Evolutionary conservation across 176 grass and related monocot genomes (phyloP).

Genomic region (Oryza rufipogon): DNA sequence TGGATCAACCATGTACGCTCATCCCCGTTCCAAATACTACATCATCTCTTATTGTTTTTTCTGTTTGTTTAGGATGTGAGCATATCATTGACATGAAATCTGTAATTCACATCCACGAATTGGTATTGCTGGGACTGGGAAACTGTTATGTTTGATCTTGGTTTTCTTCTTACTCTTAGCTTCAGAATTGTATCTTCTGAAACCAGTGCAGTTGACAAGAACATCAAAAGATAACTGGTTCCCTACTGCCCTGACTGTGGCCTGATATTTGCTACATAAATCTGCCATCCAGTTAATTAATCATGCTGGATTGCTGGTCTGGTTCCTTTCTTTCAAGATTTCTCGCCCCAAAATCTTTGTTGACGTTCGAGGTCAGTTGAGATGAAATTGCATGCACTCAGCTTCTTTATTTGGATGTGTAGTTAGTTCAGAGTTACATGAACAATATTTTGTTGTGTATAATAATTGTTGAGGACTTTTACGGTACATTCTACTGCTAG

Average conservation of each 20-base stretch:
- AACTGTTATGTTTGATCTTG: not conserved
- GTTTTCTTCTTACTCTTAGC: not conserved
- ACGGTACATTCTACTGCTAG: too few relatives aligned
- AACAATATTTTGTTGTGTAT: not conserved
- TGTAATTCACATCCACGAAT: constrained; percentile 59
- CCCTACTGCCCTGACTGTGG: not conserved
- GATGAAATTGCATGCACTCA: constrained; percentile 1
- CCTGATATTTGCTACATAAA: constrained; percentile 75
- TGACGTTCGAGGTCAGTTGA: constrained; percentile 9
- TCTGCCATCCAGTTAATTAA: constrained; percentile 33
- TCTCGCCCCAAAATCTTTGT: constrained; percentile 41
- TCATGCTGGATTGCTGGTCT: too few relatives aligned
- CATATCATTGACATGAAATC: too few relatives aligned
- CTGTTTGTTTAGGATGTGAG: too few relatives aligned
- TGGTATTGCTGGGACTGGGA: constrained; percentile 49
- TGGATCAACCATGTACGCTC: too few relatives aligned
- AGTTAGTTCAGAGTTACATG: constrained; percentile 1
- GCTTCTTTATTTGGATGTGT: not conserved
- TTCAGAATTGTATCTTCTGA: constrained; percentile 41
- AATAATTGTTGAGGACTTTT: not conserved
- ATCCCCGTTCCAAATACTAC: too few relatives aligned
- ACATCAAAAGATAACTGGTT: constrained; percentile 82
- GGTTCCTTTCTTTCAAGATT: too few relatives aligned
- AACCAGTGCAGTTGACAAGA: constrained; percentile 64
- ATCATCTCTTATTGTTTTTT: too few relatives aligned